These are phyloP conservation scores for Austroboletus olivaceoglutinosus DNA, from an alignment of 1,284 basidiomycete species.

Conservation along the genomic window DNA sequence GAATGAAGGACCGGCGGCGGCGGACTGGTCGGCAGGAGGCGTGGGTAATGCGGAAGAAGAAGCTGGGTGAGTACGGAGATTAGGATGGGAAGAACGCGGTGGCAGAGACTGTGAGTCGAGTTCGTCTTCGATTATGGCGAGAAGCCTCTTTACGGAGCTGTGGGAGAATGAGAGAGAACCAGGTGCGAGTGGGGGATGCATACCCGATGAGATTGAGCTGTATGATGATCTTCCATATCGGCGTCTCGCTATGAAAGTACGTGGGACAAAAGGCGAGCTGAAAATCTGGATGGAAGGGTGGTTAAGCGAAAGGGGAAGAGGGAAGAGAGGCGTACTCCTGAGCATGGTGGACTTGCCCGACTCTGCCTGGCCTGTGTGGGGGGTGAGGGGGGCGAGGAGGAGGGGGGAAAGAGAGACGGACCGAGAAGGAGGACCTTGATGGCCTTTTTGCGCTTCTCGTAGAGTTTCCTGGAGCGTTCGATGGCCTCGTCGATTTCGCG, in stretches of 20 bases:
- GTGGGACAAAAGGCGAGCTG: conserved; percentile 62
- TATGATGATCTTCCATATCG: conserved; percentile 61
- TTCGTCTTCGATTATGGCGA: conserved; percentile 50
- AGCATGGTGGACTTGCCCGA: conserved; percentile 70
- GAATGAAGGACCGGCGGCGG: background rate
- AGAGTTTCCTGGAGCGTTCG: conserved; percentile 46
- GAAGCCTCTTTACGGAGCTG: conserved; percentile 54
- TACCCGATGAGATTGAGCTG: conserved; percentile 68
- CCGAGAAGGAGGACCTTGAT: conserved; percentile 66
- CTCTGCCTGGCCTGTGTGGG: conserved; percentile 56
- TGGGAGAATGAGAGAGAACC: background rate
- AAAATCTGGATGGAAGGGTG: conserved; percentile 46
- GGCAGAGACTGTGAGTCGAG: conserved; percentile 34
- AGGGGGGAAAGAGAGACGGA: conserved; percentile 25
- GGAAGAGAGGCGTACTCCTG: conserved; percentile 45
- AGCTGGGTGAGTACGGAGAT: background rate
- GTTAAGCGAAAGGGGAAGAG: background rate
- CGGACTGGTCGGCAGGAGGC: background rate
- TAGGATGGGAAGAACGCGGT: conserved; percentile 3
- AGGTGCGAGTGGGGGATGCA: conserved; percentile 8
- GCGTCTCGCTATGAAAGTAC: conserved; percentile 55
- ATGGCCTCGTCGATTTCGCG: conserved; percentile 59
- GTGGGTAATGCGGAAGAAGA: conserved; percentile 2
- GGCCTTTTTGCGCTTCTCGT: conserved; percentile 55
- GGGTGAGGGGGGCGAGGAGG: background rate